Percentiles rank a stretch among this genome's conserved stretches.
phyloP scores from a whole-genome alignment of 768 basidiomycete species.

The Termitomyces eurrhizus region DNA sequence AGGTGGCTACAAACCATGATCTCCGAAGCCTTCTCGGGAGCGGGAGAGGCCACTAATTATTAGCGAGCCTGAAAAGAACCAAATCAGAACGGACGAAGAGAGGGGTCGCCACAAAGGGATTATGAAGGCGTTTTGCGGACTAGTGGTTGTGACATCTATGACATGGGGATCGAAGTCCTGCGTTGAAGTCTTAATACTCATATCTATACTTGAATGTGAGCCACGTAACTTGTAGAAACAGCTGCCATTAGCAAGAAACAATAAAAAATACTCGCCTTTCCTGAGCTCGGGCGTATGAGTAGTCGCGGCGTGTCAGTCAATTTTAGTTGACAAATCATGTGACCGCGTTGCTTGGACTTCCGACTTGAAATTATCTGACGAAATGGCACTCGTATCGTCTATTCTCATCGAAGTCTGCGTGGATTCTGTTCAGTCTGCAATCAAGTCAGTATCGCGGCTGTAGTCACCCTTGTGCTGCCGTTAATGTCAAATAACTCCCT shows the following conservation, averaged over 20 bases:
- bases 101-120: too few species aligned
- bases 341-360: neutral
- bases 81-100: neutral
- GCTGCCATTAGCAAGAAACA: neutral
- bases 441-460: constrained; percentile 38
- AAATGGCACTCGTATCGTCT: constrained; percentile 16
- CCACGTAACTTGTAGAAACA: neutral
- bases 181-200: neutral
- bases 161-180: too few species aligned
- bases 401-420: constrained; percentile 63
- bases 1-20: neutral
- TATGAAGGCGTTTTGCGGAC: too few species aligned
- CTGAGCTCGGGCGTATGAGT: too few species aligned
- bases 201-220: neutral
- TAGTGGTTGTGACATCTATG: too few species aligned
- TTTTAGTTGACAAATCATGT: neutral
- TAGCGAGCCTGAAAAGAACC: neutral
- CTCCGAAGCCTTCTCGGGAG: neutral
- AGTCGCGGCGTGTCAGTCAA: too few species aligned
- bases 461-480: constrained; percentile 10
- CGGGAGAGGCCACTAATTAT: too few species aligned
- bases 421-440: constrained; percentile 71
- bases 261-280: too few species aligned
- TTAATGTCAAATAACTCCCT: constrained; percentile 11
- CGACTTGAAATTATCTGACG: neutral